A percentile compares a stretch with the other conserved stretches of the same genome.
Evolutionary conservation across 768 basidiomycete species (phyloP).

Genomic region (Hericium alpestre): DNA sequence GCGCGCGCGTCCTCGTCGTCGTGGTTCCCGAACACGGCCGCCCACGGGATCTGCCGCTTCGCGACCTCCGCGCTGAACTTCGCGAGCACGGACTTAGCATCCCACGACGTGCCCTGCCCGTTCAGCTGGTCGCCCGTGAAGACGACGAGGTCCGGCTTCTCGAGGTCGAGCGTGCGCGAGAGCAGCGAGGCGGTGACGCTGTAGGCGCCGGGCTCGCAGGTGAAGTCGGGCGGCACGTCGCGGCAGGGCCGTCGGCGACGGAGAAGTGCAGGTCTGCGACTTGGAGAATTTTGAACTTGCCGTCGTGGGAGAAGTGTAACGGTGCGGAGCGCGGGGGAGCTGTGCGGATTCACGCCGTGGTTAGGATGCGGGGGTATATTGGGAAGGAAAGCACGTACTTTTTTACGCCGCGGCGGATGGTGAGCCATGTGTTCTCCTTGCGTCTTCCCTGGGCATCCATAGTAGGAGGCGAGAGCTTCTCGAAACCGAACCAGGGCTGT

Average conservation of each 20-base stretch:
- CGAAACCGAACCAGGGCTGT: constrained; percentile 79
- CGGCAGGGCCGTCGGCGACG: constrained; percentile 68
- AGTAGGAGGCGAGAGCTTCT: constrained; percentile 55
- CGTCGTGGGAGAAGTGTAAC: constrained; percentile 72
- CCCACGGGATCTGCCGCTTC: constrained; percentile 75
- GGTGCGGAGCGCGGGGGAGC: constrained; percentile 64
- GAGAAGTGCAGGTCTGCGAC: constrained; percentile 93
- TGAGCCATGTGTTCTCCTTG: constrained; percentile 49
- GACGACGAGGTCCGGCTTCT: constrained; percentile 86
- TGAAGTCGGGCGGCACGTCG: constrained; percentile 46
- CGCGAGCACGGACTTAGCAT: constrained; percentile 75
- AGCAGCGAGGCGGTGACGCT: constrained; percentile 70
- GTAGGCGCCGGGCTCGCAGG: constrained; percentile 50
- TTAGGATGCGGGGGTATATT: not conserved
- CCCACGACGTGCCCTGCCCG: constrained; percentile 85
- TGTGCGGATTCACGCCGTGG: constrained; percentile 18
- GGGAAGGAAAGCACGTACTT: constrained; percentile 30
- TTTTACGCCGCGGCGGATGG: constrained; percentile 65
- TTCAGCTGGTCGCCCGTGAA: constrained; percentile 92
- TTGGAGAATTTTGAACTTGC: constrained; percentile 83
- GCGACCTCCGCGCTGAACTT: constrained; percentile 79
- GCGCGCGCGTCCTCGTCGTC: constrained; percentile 59
- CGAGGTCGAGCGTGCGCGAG: constrained; percentile 55
- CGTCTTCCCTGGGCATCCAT: constrained; percentile 25
- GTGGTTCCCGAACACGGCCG: constrained; percentile 91